These are phyloP conservation scores for Pythium monospermum DNA, from an alignment of 352 stramenopile species.

Conservation along the genomic window DNA sequence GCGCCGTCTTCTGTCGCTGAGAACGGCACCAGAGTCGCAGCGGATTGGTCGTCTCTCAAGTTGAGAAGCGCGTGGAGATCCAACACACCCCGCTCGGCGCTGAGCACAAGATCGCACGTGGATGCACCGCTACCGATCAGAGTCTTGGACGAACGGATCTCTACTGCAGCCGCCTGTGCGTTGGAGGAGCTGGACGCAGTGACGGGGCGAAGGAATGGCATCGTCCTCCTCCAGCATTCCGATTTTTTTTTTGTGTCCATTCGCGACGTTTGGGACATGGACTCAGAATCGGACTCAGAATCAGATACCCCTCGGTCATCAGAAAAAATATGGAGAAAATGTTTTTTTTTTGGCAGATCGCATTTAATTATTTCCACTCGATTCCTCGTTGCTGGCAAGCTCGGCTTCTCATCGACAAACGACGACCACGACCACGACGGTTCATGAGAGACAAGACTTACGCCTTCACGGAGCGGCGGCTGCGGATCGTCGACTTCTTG, in stretches of 20 bases:
- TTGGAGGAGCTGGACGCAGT: background rate
- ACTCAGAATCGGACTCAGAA: conserved; percentile 9
- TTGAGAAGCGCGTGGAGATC: conserved; percentile 59
- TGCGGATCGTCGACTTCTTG: conserved; percentile 80
- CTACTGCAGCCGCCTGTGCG: conserved; percentile 13
- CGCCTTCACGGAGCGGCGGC: conserved; percentile 67
- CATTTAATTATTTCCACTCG: conserved; percentile 33
- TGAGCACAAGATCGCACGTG: conserved; percentile 61
- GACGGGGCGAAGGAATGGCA: conserved; percentile 37
- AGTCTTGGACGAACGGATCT: conserved; percentile 58
- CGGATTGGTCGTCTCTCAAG: conserved; percentile 29
- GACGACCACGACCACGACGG: conserved; percentile 9
- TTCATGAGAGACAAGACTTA: conserved; percentile 29
- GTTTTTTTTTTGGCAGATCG: conserved; percentile 18
- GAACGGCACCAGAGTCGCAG: conserved; percentile 50
- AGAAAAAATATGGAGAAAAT: no score
- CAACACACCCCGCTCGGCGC: conserved; percentile 24
- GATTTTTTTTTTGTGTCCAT: background rate
- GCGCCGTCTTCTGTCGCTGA: conserved; percentile 22
- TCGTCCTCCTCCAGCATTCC: no score
- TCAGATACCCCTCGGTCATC: no score
- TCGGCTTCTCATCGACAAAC: no score
- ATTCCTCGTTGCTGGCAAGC: conserved; percentile 13
- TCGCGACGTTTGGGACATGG: conserved; percentile 11
- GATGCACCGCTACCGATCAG: conserved; percentile 38